Base-by-base conservation (phyloP, 2,329 filamentous ascomycete species). In the Claviceps purpurea region DNA sequence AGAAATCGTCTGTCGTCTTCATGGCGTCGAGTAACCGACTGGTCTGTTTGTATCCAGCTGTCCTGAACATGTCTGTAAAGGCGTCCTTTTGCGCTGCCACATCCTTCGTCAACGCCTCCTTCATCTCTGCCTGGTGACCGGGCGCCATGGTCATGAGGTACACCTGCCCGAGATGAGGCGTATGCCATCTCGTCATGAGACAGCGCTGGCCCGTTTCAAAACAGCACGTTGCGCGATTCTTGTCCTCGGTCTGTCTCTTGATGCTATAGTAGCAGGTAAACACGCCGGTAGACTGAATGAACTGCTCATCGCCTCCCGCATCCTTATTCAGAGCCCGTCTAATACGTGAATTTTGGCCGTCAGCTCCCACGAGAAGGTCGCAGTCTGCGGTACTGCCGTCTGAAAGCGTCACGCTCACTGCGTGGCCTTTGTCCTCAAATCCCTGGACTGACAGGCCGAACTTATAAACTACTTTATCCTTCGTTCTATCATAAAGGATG, bases 31-130 rank as follows among this genome's bases (percentile, higher is more conserved):
- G 54, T 1, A 73, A 58, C 2, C 68, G 59, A 3, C 58, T 55
- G 8, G 61, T 57, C 48, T 68, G 61, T 2, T 18, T 26, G 77
- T 76, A 81, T 0, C 72, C 74, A 0, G 66, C 67, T 22, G 65
- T 70, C 2, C 60, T 54, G 46, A 73, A 72, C 0, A 71, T 53
- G 20, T 70, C 65, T 16, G 60, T 56, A 50, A 73, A 59, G 1
- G 64, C 59, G 2, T 60, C 57, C 54, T 75, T 74, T 26, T 55
- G 53, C 26, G 42, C 11, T 7, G 26, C 54, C 0, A 54, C 16
- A 50, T 60, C 56, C 39, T 55, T 59, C 54, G 52, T 57, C 52
- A 58, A 56, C 4, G 53, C 52, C 4, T 50, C 49, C 39, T 58
- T 50, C 18, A 59, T 50, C 47, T 62, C 56, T 4, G 60, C 58